These are phyloP conservation scores for Calcarisporium arbuscula DNA, from an alignment of 2,329 filamentous ascomycete species.

Conservation along the genomic window DNA sequence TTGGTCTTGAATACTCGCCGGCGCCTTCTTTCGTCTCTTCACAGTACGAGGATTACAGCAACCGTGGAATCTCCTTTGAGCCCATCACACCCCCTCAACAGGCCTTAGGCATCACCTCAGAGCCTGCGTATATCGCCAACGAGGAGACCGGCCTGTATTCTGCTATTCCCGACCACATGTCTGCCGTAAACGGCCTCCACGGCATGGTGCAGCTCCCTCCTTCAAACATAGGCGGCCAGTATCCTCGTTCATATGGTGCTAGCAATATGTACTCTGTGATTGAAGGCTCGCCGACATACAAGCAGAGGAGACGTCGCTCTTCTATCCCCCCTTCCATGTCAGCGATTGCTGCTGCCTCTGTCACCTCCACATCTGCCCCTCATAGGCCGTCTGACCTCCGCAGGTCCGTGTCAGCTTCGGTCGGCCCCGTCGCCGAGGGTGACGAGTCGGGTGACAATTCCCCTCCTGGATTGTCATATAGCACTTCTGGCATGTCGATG, in stretches of 20 bases:
- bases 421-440: conserved; percentile 72
- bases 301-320: conserved; percentile 89
- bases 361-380: conserved; percentile 52
- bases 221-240: conserved; percentile 77
- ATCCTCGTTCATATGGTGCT: conserved; percentile 62
- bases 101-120: conserved; percentile 69
- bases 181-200: conserved; percentile 67
- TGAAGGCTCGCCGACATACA: conserved; percentile 97
- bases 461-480: conserved; percentile 68
- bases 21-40: conserved; percentile 98
- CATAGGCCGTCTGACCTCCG: conserved; percentile 87
- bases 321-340: conserved; percentile 79
- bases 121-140: conserved; percentile 96
- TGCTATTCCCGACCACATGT: conserved; percentile 81
- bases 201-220: conserved; percentile 87
- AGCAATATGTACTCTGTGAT: conserved; percentile 92
- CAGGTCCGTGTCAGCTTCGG: conserved; percentile 82
- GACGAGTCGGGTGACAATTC: conserved; percentile 76
- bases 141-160: conserved; percentile 96
- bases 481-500: conserved; percentile 60
- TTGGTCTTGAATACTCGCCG: conserved; percentile 90
- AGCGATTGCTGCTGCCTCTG: conserved; percentile 60
- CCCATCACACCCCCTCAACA: conserved; percentile 95
- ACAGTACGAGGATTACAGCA: conserved; percentile 96
- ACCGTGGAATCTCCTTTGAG: conserved; percentile 91